A percentile compares a stretch with the other conserved stretches of the same genome.
phyloP scores from a whole-genome alignment of 1,139 yeast genomes.

The Pichia sp. region DNA sequence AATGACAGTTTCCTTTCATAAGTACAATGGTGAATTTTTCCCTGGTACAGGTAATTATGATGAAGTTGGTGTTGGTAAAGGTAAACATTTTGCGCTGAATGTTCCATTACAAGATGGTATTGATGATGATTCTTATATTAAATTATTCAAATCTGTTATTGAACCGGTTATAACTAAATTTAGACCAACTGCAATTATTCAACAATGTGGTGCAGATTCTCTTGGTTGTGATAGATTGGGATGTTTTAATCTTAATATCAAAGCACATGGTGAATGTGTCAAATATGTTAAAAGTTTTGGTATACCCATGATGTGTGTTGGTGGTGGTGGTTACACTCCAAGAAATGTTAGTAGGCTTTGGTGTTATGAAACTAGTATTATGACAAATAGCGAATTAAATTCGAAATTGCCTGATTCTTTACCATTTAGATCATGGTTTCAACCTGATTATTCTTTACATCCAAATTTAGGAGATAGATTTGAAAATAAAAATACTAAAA shows the following conservation, averaged over 20 bases:
- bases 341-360: conserved; percentile 94
- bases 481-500: conserved; percentile 81
- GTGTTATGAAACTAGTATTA: conserved; percentile 89
- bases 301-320: conserved; percentile 83
- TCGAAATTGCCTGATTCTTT: conserved; percentile 68
- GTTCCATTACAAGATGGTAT: conserved; percentile 94
- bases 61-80: conserved; percentile 81
- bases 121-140: conserved; percentile 76
- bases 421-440: conserved; percentile 85
- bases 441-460: conserved; percentile 85
- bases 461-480: conserved; percentile 84
- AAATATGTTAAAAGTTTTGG: conserved; percentile 82
- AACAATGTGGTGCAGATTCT: conserved; percentile 97
- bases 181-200: conserved; percentile 83
- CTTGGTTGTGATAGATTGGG: conserved; percentile 90
- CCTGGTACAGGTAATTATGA: conserved; percentile 92
- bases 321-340: conserved; percentile 99
- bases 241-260: conserved; percentile 84
- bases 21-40: conserved; percentile 84
- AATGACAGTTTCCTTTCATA: conserved; percentile 96
- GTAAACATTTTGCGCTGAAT: conserved; percentile 79
- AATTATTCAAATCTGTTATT: conserved; percentile 58
- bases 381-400: conserved; percentile 72
- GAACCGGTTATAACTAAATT: conserved; percentile 77
- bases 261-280: conserved; percentile 94